Conservation (phyloP, 352 stramenopile genomes). For the Aphanomyces cochlioides region DNA sequence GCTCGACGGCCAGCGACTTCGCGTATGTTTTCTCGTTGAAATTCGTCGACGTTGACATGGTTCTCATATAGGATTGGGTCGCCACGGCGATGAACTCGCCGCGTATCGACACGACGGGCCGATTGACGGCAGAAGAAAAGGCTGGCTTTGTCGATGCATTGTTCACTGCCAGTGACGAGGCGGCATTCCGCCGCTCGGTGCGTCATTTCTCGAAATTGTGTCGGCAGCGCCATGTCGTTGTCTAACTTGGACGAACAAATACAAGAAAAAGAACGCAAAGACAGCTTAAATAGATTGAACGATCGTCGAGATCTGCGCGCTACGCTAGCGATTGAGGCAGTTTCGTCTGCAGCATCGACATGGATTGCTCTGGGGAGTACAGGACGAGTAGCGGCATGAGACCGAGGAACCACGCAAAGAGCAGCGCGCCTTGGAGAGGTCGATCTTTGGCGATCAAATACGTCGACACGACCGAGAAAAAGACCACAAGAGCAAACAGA, state of each 20-base stretch:
- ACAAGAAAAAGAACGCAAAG: not conserved
- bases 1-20: constrained; percentile 50
- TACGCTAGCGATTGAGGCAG: no score
- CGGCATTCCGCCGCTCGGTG: constrained; percentile 64
- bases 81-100: constrained; percentile 42
- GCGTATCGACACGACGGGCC: constrained; percentile 36
- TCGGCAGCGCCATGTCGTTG: constrained; percentile 52
- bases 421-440: not conserved
- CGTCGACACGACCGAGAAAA: not conserved
- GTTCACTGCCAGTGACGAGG: constrained; percentile 57
- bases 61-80: constrained; percentile 58
- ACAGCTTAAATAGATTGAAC: not conserved
- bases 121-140: constrained; percentile 57
- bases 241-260: constrained; percentile 10
- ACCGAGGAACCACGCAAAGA: not conserved
- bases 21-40: constrained; percentile 31
- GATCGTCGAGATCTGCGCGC: no score
- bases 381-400: not conserved
- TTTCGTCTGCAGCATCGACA: not conserved
- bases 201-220: constrained; percentile 83
- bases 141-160: constrained; percentile 62
- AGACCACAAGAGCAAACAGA: no score
- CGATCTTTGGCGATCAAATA: not conserved
- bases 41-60: constrained; percentile 24
- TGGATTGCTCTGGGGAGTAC: not conserved